These are phyloP conservation scores for Exophiala oligosperma DNA, from an alignment of 2,329 filamentous ascomycete genomes.

Conservation along the genomic window DNA sequence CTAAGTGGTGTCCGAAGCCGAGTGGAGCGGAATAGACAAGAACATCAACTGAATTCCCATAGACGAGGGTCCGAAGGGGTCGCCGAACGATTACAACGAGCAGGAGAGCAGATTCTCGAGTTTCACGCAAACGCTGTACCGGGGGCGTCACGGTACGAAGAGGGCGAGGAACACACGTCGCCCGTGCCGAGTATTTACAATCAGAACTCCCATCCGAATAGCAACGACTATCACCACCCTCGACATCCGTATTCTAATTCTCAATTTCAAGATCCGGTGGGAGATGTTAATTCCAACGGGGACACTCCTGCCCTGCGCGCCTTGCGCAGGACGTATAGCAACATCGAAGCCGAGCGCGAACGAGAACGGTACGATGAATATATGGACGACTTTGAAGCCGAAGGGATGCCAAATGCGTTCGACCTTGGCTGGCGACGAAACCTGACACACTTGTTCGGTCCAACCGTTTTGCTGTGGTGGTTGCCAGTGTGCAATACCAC, in stretches of 20 bases:
- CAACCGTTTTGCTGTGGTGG: conserved; percentile 69
- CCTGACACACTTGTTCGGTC: conserved; percentile 77
- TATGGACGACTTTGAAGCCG: conserved; percentile 84
- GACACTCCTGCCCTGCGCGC: conserved; percentile 44
- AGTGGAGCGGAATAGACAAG: conserved; percentile 64
- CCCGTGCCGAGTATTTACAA: conserved; percentile 29
- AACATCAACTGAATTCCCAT: conserved; percentile 50
- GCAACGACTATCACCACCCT: not conserved
- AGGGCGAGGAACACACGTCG: conserved; percentile 65
- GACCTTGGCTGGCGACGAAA: conserved; percentile 84
- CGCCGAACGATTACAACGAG: conserved; percentile 52
- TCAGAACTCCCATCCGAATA: not conserved
- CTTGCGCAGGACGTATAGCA: conserved; percentile 42
- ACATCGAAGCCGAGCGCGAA: conserved; percentile 63
- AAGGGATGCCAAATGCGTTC: conserved; percentile 88
- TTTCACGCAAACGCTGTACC: conserved; percentile 80
- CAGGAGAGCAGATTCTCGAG: conserved; percentile 74
- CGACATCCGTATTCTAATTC: conserved; percentile 5
- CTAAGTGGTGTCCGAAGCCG: conserved; percentile 74
- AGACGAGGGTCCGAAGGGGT: conserved; percentile 35
- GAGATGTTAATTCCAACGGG: conserved; percentile 1
- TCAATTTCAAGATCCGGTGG: conserved; percentile 5
- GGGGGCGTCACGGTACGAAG: conserved; percentile 76
- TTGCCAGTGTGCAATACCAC: conserved; percentile 81
- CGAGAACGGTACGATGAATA: conserved; percentile 73